Percentiles rank a stretch among this genome's conserved stretches.
Evolutionary conservation across 129 eudicot genomes (phyloP).

Genomic region (Escallonia rubra): DNA sequence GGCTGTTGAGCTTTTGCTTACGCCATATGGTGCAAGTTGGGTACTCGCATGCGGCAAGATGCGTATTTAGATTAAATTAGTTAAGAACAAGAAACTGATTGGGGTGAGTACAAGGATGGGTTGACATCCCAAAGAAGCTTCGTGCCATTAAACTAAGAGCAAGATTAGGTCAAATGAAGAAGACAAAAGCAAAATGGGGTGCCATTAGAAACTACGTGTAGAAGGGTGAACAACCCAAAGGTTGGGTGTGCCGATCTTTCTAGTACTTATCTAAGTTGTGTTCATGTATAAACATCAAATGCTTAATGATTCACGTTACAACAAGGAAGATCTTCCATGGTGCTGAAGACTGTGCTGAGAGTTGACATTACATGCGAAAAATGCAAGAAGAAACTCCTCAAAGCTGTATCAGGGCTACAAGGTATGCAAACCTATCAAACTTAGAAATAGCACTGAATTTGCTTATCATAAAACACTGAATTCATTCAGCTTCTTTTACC

Average conservation of each 20-base stretch:
- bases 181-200: neutral
- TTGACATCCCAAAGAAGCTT: neutral
- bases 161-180: neutral
- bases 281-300: neutral
- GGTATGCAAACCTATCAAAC: slow-evolving; percentile 22
- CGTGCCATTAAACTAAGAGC: neutral
- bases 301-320: neutral
- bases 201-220: neutral
- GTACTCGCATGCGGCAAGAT: neutral
- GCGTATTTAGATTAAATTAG: neutral
- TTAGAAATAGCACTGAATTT: no score
- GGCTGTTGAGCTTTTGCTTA: neutral
- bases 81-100: neutral
- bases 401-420: slow-evolving; percentile 43
- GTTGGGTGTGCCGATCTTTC: neutral
- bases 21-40: neutral
- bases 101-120: neutral
- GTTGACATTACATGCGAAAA: slow-evolving; percentile 52
- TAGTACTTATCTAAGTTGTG: neutral
- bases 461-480: no score
- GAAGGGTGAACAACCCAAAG: slow-evolving; percentile 3
- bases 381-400: slow-evolving; percentile 56
- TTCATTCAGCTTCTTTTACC: no score
- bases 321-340: slow-evolving; percentile 29
- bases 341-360: slow-evolving; percentile 59